These are phyloP conservation scores for Dissophora globulifera DNA, from an alignment of 192 early-diverging fungal genomes.

Conservation along the genomic window DNA sequence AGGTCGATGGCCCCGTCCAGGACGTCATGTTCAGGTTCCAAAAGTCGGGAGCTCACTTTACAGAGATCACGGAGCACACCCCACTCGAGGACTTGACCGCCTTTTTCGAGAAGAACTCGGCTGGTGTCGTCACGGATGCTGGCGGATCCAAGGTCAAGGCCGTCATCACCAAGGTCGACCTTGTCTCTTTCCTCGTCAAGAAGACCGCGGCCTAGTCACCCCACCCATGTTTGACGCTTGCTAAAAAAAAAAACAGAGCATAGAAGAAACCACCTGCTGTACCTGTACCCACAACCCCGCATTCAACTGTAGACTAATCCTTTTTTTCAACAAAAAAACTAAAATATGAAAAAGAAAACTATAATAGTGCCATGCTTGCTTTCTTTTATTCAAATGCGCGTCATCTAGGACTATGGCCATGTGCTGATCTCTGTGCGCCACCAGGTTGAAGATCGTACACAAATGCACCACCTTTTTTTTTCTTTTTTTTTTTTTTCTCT, in stretches of 20 bases:
- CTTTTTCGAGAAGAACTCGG: slow-evolving; percentile 94
- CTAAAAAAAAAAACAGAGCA: neutral
- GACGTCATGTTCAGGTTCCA: slow-evolving; percentile 85
- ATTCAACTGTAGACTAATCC: slow-evolving; percentile 8
- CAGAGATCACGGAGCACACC: slow-evolving; percentile 89
- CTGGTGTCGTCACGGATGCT: slow-evolving; percentile 89
- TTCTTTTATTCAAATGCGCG: too few species aligned
- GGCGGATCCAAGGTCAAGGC: slow-evolving; percentile 69
- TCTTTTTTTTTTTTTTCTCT: too few species aligned
- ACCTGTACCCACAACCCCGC: too few species aligned
- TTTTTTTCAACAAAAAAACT: neutral
- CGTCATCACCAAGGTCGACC: slow-evolving; percentile 96
- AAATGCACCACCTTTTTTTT: too few species aligned
- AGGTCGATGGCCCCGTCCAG: slow-evolving; percentile 69
- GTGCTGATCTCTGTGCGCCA: too few species aligned
- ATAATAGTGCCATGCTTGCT: too few species aligned
- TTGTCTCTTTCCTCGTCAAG: slow-evolving; percentile 84
- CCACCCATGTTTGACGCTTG: neutral
- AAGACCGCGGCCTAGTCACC: slow-evolving; percentile 25
- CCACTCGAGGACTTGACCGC: slow-evolving; percentile 81
- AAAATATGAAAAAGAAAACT: too few species aligned
- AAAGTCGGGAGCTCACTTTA: slow-evolving; percentile 75
- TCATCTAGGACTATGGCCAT: too few species aligned
- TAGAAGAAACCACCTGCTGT: too few species aligned
- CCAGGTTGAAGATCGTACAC: too few species aligned